Conservation (phyloP, 805 yeast species). For the Phaffomyces thermotolerans region DNA sequence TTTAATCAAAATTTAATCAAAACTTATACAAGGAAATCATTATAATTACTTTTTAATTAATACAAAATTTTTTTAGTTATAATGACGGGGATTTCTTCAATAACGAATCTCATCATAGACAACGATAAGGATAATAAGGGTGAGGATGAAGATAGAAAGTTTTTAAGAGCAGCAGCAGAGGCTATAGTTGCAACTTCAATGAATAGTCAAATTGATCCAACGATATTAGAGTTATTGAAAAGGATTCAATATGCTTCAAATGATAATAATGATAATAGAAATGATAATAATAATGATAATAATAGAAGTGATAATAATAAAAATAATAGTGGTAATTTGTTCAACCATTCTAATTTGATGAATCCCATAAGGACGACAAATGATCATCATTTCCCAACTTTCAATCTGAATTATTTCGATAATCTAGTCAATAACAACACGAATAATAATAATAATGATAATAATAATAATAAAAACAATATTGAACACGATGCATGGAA, state of each 20-base stretch:
- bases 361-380: slow-evolving; percentile 8
- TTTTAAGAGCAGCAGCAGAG: slow-evolving; percentile 53
- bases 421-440: slow-evolving; percentile 12
- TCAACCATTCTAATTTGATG: not conserved
- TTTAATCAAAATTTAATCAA: slow-evolving; percentile 1
- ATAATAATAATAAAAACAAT: not conserved
- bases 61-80: too few relatives aligned
- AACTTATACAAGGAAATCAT: too few relatives aligned
- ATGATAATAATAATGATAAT: not conserved
- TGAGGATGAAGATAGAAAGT: slow-evolving; percentile 43
- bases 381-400: slow-evolving; percentile 20
- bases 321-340: slow-evolving; percentile 3
- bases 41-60: too few relatives aligned
- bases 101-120: not conserved
- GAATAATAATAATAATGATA: not conserved
- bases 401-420: slow-evolving; percentile 23
- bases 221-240: slow-evolving; percentile 49
- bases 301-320: slow-evolving; percentile 7
- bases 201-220: slow-evolving; percentile 49
- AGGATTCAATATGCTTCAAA: slow-evolving; percentile 46
- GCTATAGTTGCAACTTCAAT: slow-evolving; percentile 49
- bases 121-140: not conserved
- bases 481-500: not conserved
- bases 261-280: slow-evolving; percentile 1
- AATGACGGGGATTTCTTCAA: too few relatives aligned